phyloP scores from a whole-genome alignment of 768 basidiomycete species.

The Rhizopogon salebrosus region DNA sequence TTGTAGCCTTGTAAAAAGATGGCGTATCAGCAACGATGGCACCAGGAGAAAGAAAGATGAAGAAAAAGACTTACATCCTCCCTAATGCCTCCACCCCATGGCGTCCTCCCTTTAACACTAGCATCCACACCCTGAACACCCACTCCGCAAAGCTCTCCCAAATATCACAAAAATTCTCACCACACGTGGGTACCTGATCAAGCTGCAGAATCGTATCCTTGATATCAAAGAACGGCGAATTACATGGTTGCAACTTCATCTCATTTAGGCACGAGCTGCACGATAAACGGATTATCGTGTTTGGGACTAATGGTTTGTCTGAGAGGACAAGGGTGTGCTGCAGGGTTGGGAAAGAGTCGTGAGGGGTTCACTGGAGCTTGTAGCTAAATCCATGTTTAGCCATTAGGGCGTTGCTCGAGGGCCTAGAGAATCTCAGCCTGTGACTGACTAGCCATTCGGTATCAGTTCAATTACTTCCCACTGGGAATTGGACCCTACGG shows the following conservation, averaged over 20 bases:
- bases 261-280: conserved; percentile 84
- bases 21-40: neutral
- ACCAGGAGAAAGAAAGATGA: neutral
- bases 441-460: no score
- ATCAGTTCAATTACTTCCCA: no score
- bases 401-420: conserved; percentile 67
- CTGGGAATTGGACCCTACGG: no score
- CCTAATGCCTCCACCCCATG: conserved; percentile 91
- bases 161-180: conserved; percentile 86
- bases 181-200: conserved; percentile 83
- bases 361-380: conserved; percentile 75
- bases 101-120: conserved; percentile 65
- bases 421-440: conserved; percentile 90
- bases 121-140: conserved; percentile 82
- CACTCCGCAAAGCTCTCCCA: conserved; percentile 83
- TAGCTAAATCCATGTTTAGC: conserved; percentile 77
- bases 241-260: conserved; percentile 95
- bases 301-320: conserved; percentile 67
- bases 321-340: conserved; percentile 63
- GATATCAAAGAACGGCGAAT: conserved; percentile 86
- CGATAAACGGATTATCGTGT: conserved; percentile 83
- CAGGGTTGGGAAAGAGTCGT: conserved; percentile 53
- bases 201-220: conserved; percentile 89
- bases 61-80: conserved; percentile 43
- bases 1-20: conserved; percentile 29